phyloP scores from a whole-genome alignment of 2,329 filamentous ascomycete genomes.

The Mariannaea elegans region DNA sequence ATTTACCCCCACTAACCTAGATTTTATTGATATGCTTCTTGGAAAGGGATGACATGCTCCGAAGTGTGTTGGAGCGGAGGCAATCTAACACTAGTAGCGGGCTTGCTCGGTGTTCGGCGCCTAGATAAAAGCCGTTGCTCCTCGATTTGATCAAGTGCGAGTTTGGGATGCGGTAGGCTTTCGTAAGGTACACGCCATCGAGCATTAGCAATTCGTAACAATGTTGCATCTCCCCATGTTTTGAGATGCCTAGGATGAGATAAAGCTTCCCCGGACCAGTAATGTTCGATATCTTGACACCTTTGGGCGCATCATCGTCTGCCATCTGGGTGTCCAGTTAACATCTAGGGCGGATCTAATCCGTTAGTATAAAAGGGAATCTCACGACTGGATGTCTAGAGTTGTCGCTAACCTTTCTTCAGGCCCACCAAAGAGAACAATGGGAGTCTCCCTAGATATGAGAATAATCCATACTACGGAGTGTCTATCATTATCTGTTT shows the following conservation, averaged over 20 bases:
- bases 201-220: not conserved
- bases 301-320: not conserved
- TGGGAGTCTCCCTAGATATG: not conserved
- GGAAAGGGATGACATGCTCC: not conserved
- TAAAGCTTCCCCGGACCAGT: not conserved
- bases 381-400: too few relatives aligned
- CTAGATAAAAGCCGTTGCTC: slow-evolving; percentile 1
- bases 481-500: too few relatives aligned
- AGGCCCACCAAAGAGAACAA: too few relatives aligned
- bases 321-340: not conserved
- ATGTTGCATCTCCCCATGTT: slow-evolving; percentile 4
- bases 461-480: not conserved
- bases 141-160: not conserved
- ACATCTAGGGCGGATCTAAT: not conserved
- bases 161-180: not conserved
- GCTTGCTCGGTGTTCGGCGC: slow-evolving; percentile 14
- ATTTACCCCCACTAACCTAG: not conserved
- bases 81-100: not conserved
- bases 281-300: not conserved
- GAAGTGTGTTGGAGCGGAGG: not conserved
- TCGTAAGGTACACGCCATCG: slow-evolving; percentile 5
- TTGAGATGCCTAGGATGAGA: not conserved
- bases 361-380: not conserved
- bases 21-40: slow-evolving; percentile 16
- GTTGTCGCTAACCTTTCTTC: too few relatives aligned